These are phyloP conservation scores for Syncephalis fuscata DNA, from an alignment of 371 early-diverging fungal genomes.

Conservation along the genomic window DNA sequence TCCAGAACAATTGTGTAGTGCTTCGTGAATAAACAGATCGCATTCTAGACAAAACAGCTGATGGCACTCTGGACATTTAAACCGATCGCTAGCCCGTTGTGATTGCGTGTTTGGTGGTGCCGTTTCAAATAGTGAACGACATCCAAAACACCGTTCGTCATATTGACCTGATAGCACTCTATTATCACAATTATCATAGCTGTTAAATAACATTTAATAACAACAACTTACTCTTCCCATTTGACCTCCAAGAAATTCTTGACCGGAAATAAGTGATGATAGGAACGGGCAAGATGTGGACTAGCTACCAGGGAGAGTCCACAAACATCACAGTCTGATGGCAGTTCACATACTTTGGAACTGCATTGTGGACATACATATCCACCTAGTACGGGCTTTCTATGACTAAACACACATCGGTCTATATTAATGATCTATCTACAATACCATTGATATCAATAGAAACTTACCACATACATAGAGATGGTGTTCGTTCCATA, in stretches of 20 bases:
- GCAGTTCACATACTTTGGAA: constrained; percentile 74
- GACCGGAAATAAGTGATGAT: constrained; percentile 89
- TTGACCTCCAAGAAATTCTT: constrained; percentile 41
- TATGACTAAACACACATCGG: constrained; percentile 32
- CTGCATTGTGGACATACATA: constrained; percentile 79
- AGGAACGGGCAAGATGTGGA: constrained; percentile 86
- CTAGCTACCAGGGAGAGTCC: constrained; percentile 76
- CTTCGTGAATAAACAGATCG: constrained; percentile 86
- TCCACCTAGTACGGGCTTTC: constrained; percentile 54
- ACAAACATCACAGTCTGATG: constrained; percentile 90
- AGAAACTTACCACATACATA: constrained; percentile 61
- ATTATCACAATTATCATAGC: constrained; percentile 11
- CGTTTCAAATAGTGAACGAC: constrained; percentile 7
- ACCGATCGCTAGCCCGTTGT: constrained; percentile 16
- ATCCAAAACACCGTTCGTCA: not conserved
- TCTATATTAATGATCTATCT: not conserved
- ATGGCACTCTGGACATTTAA: constrained; percentile 59
- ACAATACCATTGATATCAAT: not conserved
- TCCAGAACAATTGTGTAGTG: constrained; percentile 85
- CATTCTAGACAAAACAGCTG: constrained; percentile 84
- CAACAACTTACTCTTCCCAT: constrained; percentile 10
- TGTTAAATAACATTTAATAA: constrained; percentile 13
- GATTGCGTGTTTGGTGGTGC: too few relatives aligned
- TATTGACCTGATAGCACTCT: constrained; percentile 9
- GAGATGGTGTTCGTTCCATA: constrained; percentile 34